Base-by-base conservation (phyloP, 495 filamentous ascomycete genomes). In the Penicillium ucsense region DNA sequence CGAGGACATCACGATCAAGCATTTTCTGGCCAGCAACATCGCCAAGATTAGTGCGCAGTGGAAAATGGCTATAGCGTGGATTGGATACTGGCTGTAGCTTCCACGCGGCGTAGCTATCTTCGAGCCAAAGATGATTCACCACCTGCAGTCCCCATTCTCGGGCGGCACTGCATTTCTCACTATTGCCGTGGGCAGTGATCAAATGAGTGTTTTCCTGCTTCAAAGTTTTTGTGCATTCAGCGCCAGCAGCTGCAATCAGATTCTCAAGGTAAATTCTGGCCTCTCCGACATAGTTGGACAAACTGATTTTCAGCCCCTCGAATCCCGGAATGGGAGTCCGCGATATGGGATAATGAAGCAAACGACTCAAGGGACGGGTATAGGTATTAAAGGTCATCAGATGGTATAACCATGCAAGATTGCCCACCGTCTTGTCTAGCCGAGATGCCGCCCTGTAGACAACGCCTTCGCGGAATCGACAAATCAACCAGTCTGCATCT, bases 241-340 rank as follows among this genome's bases (percentile, higher is more conserved):
- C 92, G 4, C 94, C 94, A 3, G 84, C 69, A 11, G 88, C 88
- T 38, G 69, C 79, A 43, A 96, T 82, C 30, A 99, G 73, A 52
- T 91, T 96, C 62, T 99, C 92, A 30, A 99, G 73, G 63, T 97
- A 99, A 37, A 86, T 78, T 31, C 92, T 79, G 7, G 91, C 89
- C 64, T 99, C 94, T 11, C 92, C 92, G 31, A 86, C 85, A 60
- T 99, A 99, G 63, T 96, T 97, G 0, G 91, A 95, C 3, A 99
- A 68, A 46, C 88, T 90, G 52, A 99, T 92, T 46, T 71, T 76
- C 56, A 83, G 73, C 7, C 75, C 72, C 51, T 85, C 61, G 60
- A 97, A 95, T 2, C 86, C 90, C 0, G 85, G 82, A 11, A 99
- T 78, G 3, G 84, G 83, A 3, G 77, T 62, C 31, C 75, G 77